Conservation (phyloP, 768 basidiomycete genomes). For the Leccinum fibrillosum region DNA sequence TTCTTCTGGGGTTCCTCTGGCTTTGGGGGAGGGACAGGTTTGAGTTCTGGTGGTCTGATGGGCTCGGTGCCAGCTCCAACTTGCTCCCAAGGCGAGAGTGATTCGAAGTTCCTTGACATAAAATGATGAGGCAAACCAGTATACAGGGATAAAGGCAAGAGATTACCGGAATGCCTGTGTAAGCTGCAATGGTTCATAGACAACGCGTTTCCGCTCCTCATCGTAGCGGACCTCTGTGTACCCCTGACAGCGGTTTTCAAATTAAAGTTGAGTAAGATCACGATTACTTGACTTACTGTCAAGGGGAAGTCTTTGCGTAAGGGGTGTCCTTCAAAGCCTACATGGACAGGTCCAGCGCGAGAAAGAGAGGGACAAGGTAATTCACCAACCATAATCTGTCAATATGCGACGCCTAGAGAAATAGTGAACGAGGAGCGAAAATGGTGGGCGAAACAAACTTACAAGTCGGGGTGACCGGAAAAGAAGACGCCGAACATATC, state of each 20-base stretch:
- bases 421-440: slow-evolving; percentile 14
- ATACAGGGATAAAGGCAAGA: background rate
- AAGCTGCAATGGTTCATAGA: slow-evolving; percentile 95
- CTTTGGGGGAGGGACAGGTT: slow-evolving; percentile 71
- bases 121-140: background rate
- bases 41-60: slow-evolving; percentile 66
- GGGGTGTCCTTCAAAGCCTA: slow-evolving; percentile 96
- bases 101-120: slow-evolving; percentile 80
- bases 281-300: slow-evolving; percentile 54
- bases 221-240: slow-evolving; percentile 98
- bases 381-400: slow-evolving; percentile 84
- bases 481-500: slow-evolving; percentile 98
- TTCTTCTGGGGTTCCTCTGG: slow-evolving; percentile 79
- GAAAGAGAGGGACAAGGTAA: background rate
- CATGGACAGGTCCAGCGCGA: background rate
- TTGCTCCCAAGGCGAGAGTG: slow-evolving; percentile 94
- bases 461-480: slow-evolving; percentile 94
- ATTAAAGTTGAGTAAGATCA: background rate
- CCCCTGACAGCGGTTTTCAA: slow-evolving; percentile 52
- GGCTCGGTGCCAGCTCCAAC: slow-evolving; percentile 64
- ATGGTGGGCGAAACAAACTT: slow-evolving; percentile 32
- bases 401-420: slow-evolving; percentile 81
- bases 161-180: slow-evolving; percentile 95
- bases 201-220: slow-evolving; percentile 95
- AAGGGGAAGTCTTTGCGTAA: slow-evolving; percentile 97